These are phyloP conservation scores for Vanderwaltozyma polyspora DNA, from an alignment of 805 yeast species.

Conservation along the genomic window DNA sequence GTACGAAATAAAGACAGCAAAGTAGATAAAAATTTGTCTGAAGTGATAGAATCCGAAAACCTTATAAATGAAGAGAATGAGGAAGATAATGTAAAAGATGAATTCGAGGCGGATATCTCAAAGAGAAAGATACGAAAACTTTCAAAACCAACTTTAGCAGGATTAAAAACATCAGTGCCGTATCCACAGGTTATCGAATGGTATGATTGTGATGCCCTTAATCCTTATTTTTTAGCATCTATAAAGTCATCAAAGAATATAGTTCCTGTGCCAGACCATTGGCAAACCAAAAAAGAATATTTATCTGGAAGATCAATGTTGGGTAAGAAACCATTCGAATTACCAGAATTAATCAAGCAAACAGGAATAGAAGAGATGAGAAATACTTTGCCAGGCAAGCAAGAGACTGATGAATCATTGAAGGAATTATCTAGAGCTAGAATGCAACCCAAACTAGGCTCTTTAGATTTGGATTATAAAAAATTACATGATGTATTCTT, in stretches of 20 bases:
- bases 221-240: slow-evolving; percentile 55
- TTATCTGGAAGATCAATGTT: slow-evolving; percentile 53
- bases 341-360: slow-evolving; percentile 66
- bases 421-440: slow-evolving; percentile 69
- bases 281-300: slow-evolving; percentile 73
- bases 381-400: slow-evolving; percentile 30
- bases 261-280: slow-evolving; percentile 73
- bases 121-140: slow-evolving; percentile 41
- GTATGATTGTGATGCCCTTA: slow-evolving; percentile 77
- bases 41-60: too few relatives aligned
- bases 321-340: slow-evolving; percentile 58
- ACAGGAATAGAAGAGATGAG: slow-evolving; percentile 89
- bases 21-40: too few relatives aligned
- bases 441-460: slow-evolving; percentile 83
- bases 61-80: neutral
- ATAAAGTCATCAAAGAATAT: slow-evolving; percentile 55
- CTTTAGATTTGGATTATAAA: slow-evolving; percentile 74
- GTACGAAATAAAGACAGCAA: too few relatives aligned
- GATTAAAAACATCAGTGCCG: slow-evolving; percentile 47
- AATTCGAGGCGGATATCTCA: slow-evolving; percentile 9
- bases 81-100: neutral
- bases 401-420: slow-evolving; percentile 32
- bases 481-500: slow-evolving; percentile 80
- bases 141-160: slow-evolving; percentile 53
- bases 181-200: slow-evolving; percentile 74